Percentiles rank a stretch among this genome's conserved stretches.
These are phyloP conservation scores for Phaeosphaeria sp. DNA, from an alignment of 2,329 filamentous ascomycete species.

Conservation along the genomic window DNA sequence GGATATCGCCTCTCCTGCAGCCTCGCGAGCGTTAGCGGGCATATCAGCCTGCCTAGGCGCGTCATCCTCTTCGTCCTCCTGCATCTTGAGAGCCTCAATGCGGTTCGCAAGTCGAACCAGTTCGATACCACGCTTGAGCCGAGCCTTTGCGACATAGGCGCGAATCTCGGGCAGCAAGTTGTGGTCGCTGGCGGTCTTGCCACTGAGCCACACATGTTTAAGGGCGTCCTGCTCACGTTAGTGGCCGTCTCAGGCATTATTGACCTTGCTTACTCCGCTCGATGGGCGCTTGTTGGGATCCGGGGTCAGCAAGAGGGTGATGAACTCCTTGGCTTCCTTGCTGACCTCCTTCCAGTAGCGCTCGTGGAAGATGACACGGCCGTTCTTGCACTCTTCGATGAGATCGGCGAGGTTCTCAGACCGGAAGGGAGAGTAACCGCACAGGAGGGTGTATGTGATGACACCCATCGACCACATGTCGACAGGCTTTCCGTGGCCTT, in stretches of 20 bases:
- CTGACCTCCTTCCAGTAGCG: slow-evolving; percentile 99
- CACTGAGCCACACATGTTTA: slow-evolving; percentile 85
- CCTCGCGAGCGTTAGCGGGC: slow-evolving; percentile 66
- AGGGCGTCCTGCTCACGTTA: slow-evolving; percentile 69
- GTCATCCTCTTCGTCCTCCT: slow-evolving; percentile 85
- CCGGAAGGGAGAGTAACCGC: slow-evolving; percentile 97
- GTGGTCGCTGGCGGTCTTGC: slow-evolving; percentile 90
- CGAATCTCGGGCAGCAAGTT: slow-evolving; percentile 97
- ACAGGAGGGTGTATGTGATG: slow-evolving; percentile 97
- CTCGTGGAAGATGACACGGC: slow-evolving; percentile 91
- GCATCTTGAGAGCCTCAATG: slow-evolving; percentile 91
- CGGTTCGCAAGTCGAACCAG: slow-evolving; percentile 95
- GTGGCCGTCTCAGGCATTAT: not conserved
- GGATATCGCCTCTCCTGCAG: slow-evolving; percentile 56
- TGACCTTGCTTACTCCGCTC: slow-evolving; percentile 67
- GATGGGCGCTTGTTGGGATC: slow-evolving; percentile 77
- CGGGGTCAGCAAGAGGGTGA: slow-evolving; percentile 78
- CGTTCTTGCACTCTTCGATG: slow-evolving; percentile 89
- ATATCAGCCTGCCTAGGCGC: slow-evolving; percentile 65
- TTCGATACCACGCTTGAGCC: slow-evolving; percentile 91
- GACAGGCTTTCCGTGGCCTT: slow-evolving; percentile 95
- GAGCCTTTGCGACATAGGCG: slow-evolving; percentile 88
- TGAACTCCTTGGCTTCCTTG: slow-evolving; percentile 93
- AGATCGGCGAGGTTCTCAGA: slow-evolving; percentile 92
- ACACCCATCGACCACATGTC: slow-evolving; percentile 99